phyloP scores from a whole-genome alignment of 1,284 basidiomycete genomes.

The Ganoderma leucocontextum region DNA sequence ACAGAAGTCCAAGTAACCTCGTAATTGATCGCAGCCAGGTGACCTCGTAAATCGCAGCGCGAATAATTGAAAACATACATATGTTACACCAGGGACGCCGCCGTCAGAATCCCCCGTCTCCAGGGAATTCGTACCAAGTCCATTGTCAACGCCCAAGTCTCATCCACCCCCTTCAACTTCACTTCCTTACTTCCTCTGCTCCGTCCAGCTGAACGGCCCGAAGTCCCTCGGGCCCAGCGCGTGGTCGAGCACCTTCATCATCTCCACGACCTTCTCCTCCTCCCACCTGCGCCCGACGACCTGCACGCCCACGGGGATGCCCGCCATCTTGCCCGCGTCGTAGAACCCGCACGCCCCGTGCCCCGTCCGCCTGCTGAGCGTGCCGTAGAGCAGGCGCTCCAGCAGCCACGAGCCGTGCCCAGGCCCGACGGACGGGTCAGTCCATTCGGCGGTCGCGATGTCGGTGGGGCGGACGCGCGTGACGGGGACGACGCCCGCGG shows the following conservation, averaged over 20 bases:
- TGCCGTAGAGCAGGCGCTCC: conserved; percentile 64
- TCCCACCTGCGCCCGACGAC: conserved; percentile 82
- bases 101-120: not conserved
- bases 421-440: conserved; percentile 43
- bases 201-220: conserved; percentile 50
- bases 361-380: conserved; percentile 37
- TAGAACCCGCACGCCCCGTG: conserved; percentile 57
- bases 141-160: no score
- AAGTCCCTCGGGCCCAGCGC: conserved; percentile 45
- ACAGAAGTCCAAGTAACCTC: not conserved
- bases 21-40: no score
- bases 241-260: conserved; percentile 84
- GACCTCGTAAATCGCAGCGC: not conserved
- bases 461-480: conserved; percentile 80
- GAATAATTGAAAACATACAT: not conserved
- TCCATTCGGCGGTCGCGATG: conserved; percentile 65
- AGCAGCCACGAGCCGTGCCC: conserved; percentile 60
- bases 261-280: conserved; percentile 85
- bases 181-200: conserved; percentile 20
- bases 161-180: no score
- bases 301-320: conserved; percentile 87
- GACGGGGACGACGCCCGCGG: conserved; percentile 83
- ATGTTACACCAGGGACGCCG: conserved; percentile 4
- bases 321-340: conserved; percentile 75
- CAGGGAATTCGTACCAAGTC: not conserved